Percentiles rank a stretch among this genome's conserved stretches.
Evolutionary conservation across 805 yeast genomes (phyloP).

Genomic region (Candida sanyiensis): DNA sequence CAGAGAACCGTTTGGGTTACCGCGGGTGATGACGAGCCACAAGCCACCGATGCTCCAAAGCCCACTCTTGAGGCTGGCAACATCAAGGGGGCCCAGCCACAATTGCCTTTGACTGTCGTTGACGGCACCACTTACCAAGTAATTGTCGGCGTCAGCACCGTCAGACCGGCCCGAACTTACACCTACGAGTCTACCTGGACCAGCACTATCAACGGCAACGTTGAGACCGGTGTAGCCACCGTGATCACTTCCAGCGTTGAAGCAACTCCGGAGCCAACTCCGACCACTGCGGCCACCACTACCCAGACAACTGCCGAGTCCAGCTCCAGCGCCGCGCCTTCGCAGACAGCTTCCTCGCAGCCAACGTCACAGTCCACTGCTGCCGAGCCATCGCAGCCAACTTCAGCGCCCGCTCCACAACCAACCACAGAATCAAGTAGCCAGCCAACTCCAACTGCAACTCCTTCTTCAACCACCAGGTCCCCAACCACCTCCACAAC

Average conservation of each 20-base stretch:
- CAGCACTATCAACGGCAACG: slow-evolving; percentile 19
- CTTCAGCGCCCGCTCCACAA: too few relatives aligned
- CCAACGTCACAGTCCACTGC: slow-evolving; percentile 6
- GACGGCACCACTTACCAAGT: slow-evolving; percentile 25
- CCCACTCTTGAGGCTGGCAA: background rate
- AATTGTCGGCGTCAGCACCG: slow-evolving; percentile 21
- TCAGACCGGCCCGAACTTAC: slow-evolving; percentile 22
- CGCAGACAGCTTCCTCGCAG: slow-evolving; percentile 2
- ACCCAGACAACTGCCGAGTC: background rate
- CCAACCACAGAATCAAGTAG: too few relatives aligned
- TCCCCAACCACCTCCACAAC: slow-evolving; percentile 5
- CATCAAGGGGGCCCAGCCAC: slow-evolving; percentile 3
- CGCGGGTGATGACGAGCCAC: slow-evolving; percentile 17
- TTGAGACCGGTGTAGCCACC: slow-evolving; percentile 18
- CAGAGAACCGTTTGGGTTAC: slow-evolving; percentile 24
- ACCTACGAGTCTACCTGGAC: slow-evolving; percentile 18
- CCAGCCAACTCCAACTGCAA: slow-evolving; percentile 8
- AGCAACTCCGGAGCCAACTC: background rate
- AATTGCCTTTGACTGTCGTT: slow-evolving; percentile 18
- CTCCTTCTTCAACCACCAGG: slow-evolving; percentile 6
- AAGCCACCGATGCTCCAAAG: background rate
- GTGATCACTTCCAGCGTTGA: slow-evolving; percentile 5
- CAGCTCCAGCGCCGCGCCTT: slow-evolving; percentile 3
- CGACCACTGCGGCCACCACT: slow-evolving; percentile 3
- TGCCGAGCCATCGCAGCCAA: slow-evolving; percentile 4